Conservation (phyloP, 2,329 filamentous ascomycete species). For the Penicillium sp. region DNA sequence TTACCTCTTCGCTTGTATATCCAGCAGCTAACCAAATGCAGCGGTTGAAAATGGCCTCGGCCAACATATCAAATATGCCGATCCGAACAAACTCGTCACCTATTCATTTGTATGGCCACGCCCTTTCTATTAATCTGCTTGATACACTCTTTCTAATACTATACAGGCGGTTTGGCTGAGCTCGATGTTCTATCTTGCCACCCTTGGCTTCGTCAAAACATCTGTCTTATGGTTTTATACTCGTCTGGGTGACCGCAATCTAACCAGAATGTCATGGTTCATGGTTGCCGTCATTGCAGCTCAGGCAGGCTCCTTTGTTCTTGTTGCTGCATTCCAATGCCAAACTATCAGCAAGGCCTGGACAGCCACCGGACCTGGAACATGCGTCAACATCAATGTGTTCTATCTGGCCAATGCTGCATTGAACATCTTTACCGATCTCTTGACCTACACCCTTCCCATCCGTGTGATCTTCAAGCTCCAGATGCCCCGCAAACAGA, state of each 20-base stretch:
- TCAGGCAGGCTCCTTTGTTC: conserved; percentile 48
- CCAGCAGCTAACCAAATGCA: conserved; percentile 6
- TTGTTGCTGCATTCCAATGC: conserved; percentile 52
- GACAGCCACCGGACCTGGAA: conserved; percentile 38
- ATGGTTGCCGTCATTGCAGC: conserved; percentile 48
- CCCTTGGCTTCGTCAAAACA: conserved; percentile 53
- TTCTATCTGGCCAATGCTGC: conserved; percentile 61
- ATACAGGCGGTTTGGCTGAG: conserved; percentile 50
- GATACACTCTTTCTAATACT: background rate
- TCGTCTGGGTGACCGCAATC: conserved; percentile 45
- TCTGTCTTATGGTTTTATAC: conserved; percentile 54
- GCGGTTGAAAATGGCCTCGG: conserved; percentile 27
- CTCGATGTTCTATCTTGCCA: conserved; percentile 55
- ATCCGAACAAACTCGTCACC: conserved; percentile 13
- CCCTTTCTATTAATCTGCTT: background rate
- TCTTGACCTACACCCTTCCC: conserved; percentile 59
- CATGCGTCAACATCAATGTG: conserved; percentile 54
- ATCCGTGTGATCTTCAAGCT: conserved; percentile 53
- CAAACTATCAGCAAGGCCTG: conserved; percentile 46
- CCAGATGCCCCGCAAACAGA: conserved; percentile 54
- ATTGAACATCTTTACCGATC: conserved; percentile 64
- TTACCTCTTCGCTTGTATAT: background rate
- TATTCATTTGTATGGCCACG: conserved; percentile 24
- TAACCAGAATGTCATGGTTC: conserved; percentile 40
- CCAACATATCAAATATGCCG: conserved; percentile 16